These are phyloP conservation scores for Saitozyma sp. DNA, from an alignment of 768 basidiomycete species.

Conservation along the genomic window DNA sequence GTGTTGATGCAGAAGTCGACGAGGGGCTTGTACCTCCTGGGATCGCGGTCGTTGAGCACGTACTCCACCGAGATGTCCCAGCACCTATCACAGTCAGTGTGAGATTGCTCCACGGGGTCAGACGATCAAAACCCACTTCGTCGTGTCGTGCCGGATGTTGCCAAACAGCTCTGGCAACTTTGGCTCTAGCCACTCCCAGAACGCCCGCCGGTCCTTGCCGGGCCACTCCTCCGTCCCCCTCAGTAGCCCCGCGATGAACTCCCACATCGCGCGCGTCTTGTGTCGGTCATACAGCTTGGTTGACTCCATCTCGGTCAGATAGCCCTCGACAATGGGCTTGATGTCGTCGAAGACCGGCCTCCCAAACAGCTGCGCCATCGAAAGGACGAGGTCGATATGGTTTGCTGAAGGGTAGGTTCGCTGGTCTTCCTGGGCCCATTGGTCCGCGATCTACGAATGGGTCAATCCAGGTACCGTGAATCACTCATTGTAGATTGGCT, in stretches of 20 bases:
- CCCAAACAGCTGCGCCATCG: constrained; percentile 70
- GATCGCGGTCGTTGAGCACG: constrained; percentile 71
- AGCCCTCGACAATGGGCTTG: constrained; percentile 61
- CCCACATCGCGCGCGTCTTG: constrained; percentile 83
- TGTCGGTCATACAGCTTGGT: constrained; percentile 57
- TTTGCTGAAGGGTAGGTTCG: constrained; percentile 54
- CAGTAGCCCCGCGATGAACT: constrained; percentile 72
- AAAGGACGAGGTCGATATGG: constrained; percentile 54
- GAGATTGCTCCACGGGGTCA: background rate
- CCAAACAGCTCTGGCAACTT: constrained; percentile 66
- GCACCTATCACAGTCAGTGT: constrained; percentile 25
- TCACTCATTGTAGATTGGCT: background rate
- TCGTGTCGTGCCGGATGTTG: constrained; percentile 82
- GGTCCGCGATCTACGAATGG: constrained; percentile 56
- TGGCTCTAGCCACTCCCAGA: constrained; percentile 73
- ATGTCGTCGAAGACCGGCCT: constrained; percentile 68
- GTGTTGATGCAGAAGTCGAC: constrained; percentile 73
- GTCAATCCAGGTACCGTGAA: background rate
- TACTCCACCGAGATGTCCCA: constrained; percentile 60
- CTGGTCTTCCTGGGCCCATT: constrained; percentile 81
- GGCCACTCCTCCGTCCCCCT: constrained; percentile 88
- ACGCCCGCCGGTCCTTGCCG: constrained; percentile 56
- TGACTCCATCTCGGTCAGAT: constrained; percentile 63
- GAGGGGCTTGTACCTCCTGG: constrained; percentile 70
- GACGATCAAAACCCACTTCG: constrained; percentile 34